A percentile compares a stretch with the other conserved stretches of the same genome.
These are phyloP conservation scores for Zanthoxylum bungeanum DNA, from an alignment of 345 rosid species.

Conservation along the genomic window DNA sequence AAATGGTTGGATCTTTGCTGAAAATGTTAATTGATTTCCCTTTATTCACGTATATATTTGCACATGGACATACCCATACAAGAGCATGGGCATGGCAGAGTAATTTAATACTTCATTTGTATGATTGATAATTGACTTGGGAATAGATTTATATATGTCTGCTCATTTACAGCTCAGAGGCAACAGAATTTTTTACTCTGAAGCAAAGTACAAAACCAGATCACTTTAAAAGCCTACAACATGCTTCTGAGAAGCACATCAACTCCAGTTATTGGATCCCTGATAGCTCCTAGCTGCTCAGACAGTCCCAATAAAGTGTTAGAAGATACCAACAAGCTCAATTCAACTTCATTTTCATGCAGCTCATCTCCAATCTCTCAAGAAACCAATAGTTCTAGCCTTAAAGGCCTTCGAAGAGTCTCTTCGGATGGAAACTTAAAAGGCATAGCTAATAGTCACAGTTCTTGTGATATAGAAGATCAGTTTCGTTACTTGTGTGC, in stretches of 20 bases:
- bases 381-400: neutral
- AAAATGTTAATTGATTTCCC: too few species aligned
- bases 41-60: too few species aligned
- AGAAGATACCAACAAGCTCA: neutral
- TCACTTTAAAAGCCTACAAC: neutral
- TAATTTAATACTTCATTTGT: neutral
- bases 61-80: neutral
- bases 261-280: constrained; percentile 14
- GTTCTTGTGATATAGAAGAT: constrained; percentile 19
- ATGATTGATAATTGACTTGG: neutral
- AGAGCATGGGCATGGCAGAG: neutral
- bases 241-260: constrained; percentile 32
- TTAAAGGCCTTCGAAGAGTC: constrained; percentile 23
- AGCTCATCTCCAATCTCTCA: constrained; percentile 19
- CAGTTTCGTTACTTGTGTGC: constrained; percentile 5
- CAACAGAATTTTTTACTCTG: neutral
- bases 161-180: neutral
- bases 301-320: constrained; percentile 19
- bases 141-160: neutral
- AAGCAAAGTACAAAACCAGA: neutral
- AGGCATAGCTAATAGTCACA: constrained; percentile 6
- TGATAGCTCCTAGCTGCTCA: constrained; percentile 8
- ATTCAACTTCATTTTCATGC: constrained; percentile 12
- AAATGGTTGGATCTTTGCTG: too few species aligned
- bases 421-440: constrained; percentile 32